A percentile compares a stretch with the other conserved stretches of the same genome.
These are phyloP conservation scores for Chytriomyces hyalinus DNA, from an alignment of 192 early-diverging fungal genomes.

Conservation along the genomic window DNA sequence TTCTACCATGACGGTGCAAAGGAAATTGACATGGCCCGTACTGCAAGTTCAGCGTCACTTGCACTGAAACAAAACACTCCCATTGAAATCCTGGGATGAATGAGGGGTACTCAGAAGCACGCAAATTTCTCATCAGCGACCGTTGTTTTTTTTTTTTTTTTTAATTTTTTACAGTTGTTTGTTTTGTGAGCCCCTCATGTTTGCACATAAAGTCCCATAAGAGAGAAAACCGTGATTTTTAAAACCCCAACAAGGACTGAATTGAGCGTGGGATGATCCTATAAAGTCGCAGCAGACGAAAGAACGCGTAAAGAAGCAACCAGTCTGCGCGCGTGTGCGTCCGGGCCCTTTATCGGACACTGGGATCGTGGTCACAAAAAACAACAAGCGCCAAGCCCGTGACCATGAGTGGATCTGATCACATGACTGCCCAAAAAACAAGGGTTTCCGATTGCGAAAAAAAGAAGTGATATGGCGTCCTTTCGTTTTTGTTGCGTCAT, in stretches of 20 bases:
- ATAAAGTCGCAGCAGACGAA: too few relatives aligned
- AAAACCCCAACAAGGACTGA: not conserved
- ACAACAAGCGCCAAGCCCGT: too few relatives aligned
- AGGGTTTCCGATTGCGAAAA: not conserved
- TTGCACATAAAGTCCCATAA: not conserved
- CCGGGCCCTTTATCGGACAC: too few relatives aligned
- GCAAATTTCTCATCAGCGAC: not conserved
- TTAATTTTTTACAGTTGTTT: not conserved
- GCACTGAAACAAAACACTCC: not conserved
- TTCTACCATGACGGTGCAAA: constrained; percentile 12
- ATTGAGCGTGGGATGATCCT: not conserved
- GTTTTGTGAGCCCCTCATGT: not conserved
- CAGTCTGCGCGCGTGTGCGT: too few relatives aligned
- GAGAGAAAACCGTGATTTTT: not conserved
- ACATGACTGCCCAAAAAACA: not conserved
- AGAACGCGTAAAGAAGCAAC: too few relatives aligned
- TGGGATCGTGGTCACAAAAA: too few relatives aligned
- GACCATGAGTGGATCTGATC: not conserved
- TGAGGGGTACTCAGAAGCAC: not conserved
- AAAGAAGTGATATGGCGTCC: not conserved
- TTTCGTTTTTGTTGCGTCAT: not conserved
- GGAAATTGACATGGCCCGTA: constrained; percentile 7
- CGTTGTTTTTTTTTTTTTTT: not conserved
- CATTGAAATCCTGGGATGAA: not conserved
- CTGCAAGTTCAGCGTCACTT: not conserved